Percentiles rank a stretch among this genome's conserved stretches.
phyloP scores from a whole-genome alignment of 345 rosid species.

The Rhodamnia argentea region DNA sequence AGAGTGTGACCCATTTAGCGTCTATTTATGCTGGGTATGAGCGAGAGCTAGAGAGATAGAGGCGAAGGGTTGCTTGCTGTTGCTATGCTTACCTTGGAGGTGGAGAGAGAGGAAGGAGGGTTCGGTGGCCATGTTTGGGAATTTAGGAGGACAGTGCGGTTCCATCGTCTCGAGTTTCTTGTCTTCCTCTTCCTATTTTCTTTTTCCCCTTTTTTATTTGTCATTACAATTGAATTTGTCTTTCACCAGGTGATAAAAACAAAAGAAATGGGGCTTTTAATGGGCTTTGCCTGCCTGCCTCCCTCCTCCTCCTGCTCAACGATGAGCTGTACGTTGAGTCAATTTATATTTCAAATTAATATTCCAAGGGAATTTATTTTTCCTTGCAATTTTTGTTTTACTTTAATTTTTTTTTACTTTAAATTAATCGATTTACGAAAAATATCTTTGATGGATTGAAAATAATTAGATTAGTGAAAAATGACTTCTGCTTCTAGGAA shows the following conservation, averaged over 20 bases:
- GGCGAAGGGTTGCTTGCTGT: neutral
- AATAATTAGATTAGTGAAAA: too few species aligned
- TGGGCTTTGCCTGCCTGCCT: neutral
- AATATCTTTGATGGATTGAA: too few species aligned
- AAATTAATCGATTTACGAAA: too few species aligned
- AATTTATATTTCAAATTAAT: too few species aligned
- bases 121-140: neutral
- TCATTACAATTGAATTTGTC: neutral
- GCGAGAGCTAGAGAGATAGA: neutral
- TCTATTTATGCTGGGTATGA: neutral
- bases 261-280: neutral
- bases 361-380: too few species aligned
- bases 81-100: neutral
- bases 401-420: too few species aligned
- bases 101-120: neutral
- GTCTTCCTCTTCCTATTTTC: neutral
- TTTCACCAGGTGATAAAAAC: neutral
- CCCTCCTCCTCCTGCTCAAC: neutral
- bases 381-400: too few species aligned
- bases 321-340: neutral
- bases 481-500: too few species aligned
- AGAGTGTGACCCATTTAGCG: neutral
- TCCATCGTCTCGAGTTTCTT: neutral
- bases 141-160: neutral
- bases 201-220: neutral